These are phyloP conservation scores for Pharus latifolius DNA, from an alignment of 176 grass and related monocot genomes.

Conservation along the genomic window DNA sequence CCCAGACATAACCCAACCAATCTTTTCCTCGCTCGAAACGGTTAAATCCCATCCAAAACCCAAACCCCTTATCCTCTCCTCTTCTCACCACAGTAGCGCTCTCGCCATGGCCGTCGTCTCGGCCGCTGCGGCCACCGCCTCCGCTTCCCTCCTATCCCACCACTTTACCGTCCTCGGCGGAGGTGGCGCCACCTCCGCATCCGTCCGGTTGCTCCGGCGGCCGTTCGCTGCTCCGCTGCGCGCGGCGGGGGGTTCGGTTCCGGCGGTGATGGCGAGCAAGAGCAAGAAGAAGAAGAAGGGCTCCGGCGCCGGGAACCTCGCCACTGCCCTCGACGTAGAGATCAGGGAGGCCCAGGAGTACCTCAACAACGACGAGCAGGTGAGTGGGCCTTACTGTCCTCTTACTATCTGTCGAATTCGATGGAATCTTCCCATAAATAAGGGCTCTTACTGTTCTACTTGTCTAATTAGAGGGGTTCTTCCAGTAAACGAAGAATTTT, in stretches of 20 bases:
- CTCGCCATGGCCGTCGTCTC: constrained; percentile 33
- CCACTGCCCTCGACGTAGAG: constrained; percentile 52
- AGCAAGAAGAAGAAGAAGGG: constrained; percentile 53
- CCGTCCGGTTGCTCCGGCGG: background rate
- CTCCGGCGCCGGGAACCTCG: constrained; percentile 29
- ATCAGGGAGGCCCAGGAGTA: constrained; percentile 65
- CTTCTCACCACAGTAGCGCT: background rate
- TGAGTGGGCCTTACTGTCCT: constrained; percentile 5
- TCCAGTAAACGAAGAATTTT: too few species aligned
- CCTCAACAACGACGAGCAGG: constrained; percentile 60
- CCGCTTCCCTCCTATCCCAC: background rate
- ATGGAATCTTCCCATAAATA: background rate
- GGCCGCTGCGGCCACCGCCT: background rate
- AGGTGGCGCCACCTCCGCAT: background rate
- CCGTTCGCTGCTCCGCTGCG: background rate
- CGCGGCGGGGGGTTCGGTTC: constrained; percentile 13
- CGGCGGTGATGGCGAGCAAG: constrained; percentile 10
- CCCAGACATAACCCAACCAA: too few species aligned
- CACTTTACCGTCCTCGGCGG: too few species aligned
- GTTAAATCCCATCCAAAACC: constrained; percentile 28
- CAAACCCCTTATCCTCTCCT: constrained; percentile 27
- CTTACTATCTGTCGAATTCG: too few species aligned
- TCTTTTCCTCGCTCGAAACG: too few species aligned
- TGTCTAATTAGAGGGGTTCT: background rate
- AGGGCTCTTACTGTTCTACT: too few species aligned